Base-by-base conservation (phyloP, 345 rosid species). In the Isatis tinctoria region DNA sequence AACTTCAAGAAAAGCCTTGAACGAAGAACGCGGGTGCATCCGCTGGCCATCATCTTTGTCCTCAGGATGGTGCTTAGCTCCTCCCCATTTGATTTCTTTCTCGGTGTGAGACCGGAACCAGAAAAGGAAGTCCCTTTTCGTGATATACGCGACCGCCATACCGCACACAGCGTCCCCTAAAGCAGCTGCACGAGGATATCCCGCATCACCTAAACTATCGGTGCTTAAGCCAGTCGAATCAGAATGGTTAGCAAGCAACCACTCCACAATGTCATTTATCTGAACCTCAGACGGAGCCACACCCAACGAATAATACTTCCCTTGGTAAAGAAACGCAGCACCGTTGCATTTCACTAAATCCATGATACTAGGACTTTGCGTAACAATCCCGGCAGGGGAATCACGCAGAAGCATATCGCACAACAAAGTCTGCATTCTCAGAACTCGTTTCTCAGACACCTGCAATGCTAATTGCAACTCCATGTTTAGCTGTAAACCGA, bases 321-420 rank as follows among this genome's bases (percentile, higher is more conserved):
- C 96, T 39, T 81, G 90, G 83, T 90, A 86, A 81, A 81, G 87
- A 68, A 95, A 92, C 7, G 97, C 96, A 2, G 97, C 90, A n/a
- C 99, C 97, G 41, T 95, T 89, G 73, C 97, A 92, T 85, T 88
- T 92, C 37, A 92, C 97, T 30, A 95, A 90, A 78, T 95, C 90
- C 97, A 90, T 92, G 52, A 92, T 88, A 58, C 93, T 90, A 17
- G 97, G 99, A 47, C 88, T 88, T 79, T 95, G 97, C 57, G 97
- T 90, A 57, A 88, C 85, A 79, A 95, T 90, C 51, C 92, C 97
- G 28, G 87, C 10, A 3, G 97, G 99, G 13, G 99, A 88, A 52
- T 95, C 97, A 44, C 97, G 92, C 68, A 95, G 93, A 72, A 95
- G 96, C 99, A 92, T 92, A 79, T 95, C 99, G 36, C 99, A 92